Evolutionary conservation across 108 stramenopile species (phyloP), one percentile per base, ranked within the genome.

Genomic region (Skeletonema potamos): DNA sequence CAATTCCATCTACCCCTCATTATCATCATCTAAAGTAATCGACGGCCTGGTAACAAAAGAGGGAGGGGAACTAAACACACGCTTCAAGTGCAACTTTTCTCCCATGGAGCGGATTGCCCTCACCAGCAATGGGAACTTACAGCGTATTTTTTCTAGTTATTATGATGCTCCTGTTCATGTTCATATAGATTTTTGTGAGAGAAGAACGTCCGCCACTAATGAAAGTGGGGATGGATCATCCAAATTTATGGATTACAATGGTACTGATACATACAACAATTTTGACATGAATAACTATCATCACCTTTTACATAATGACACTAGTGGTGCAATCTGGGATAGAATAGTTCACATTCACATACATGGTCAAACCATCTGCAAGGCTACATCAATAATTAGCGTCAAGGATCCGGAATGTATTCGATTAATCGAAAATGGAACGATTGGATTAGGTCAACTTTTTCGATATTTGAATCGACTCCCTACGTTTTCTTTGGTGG

Each of bases 121-220:
- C 9, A 93, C 92, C 1, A 88, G 88, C 54, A 93, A 93, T 72
- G 92, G 92, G 3, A 93, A 93, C 65, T 69, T 93, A 27, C 92
- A 93, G 57, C 82, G 92, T n/a, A 79, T 93, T 54, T 83, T 93
- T 56, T 82, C 85, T 22, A 86, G 84, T 55, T 93, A 89, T 48
- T 93, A 93, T 72, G 92, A 93, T 86, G 82, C 90, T 28, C 90
- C 92, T 17, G 87, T 93, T 9, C 62, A 77, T 32, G 89, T 93
- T 0, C 73, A 69, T 17, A 80, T 93, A 13, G 87, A 89, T 66
- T 63, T 73, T 64, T 93, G 90, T 66, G 58, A 69, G 66, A 36
- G 36, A 39, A 28, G 13, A 26, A 3, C 36, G 41, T 13, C 17
- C 0, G 2, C 3, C 17, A 27, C 15, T 30, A 41, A 46, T 9